Evolutionary conservation across 2,329 filamentous ascomycete species (phyloP), one percentile per base, ranked within the genome.

Genomic region (Neonectria faginata): DNA sequence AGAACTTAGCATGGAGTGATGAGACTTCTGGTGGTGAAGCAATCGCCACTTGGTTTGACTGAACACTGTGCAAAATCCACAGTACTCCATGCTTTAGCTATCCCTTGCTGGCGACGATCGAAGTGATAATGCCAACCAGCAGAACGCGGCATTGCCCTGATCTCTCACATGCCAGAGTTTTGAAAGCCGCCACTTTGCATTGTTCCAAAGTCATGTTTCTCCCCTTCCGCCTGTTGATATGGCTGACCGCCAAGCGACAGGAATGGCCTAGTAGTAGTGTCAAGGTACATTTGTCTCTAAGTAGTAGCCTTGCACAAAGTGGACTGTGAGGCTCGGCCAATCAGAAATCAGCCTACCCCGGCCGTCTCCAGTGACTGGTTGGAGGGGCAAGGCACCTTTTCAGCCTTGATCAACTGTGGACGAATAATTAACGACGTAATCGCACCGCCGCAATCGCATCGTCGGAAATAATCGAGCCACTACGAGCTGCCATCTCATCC

Each of bases 401-500:
- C 70, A 72, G 71, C 71, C 71, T 57, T 73, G 70, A 50, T 41
- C 55, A 67, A 51, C 58, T 64, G 18, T 45, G 62, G 59, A 39
- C 57, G 58, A 72, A 72, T 42, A 20, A 18, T 20, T 42, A 42
- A 42, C 39, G 39, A 42, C 39, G n/a, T 42, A 42, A 39, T 39
- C 36, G 36, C 36, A n/a, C 36, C 70, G 70, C 69, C 67, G 67
- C 66, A 72, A 72, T 73, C 51, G 69, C 57, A 64, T 66, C 59
- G 61, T 56, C 41, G 52, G 22, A 42, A 22, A 42, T 42, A 42
- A 11, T 42, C 39, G 39, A 42, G n/a, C 16, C 48, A 51, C 20
- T 39, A 42, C 51, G 41, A 57, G 41, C 5, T 27, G 29, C 33
- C 52, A 18, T 60, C 31, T 41, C 31, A 20, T 22, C 11, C 55